A percentile compares a stretch with the other conserved stretches of the same genome.
Evolutionary conservation across 1,284 basidiomycete species (phyloP).

Genomic region (Tylopilus sp.): DNA sequence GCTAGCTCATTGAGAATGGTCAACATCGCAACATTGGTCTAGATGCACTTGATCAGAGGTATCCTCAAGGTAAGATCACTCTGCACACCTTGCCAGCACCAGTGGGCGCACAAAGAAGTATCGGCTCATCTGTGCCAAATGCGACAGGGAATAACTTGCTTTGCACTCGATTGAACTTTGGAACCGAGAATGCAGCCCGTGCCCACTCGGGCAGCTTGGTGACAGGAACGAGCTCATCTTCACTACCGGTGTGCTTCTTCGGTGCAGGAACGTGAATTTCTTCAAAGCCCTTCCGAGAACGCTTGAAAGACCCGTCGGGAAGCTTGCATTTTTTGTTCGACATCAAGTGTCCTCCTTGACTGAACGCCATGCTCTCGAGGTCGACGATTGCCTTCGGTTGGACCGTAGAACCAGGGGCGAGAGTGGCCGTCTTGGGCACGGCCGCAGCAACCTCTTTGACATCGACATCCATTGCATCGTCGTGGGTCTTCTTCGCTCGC

Average conservation of each 20-base stretch:
- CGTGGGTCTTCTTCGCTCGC: slow-evolving; percentile 48
- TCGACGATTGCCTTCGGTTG: slow-evolving; percentile 88
- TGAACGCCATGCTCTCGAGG: slow-evolving; percentile 93
- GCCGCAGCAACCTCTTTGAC: slow-evolving; percentile 40
- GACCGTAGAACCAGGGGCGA: slow-evolving; percentile 84
- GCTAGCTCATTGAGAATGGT: slow-evolving; percentile 85
- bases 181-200: slow-evolving; percentile 78
- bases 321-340: slow-evolving; percentile 98
- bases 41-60: slow-evolving; percentile 4
- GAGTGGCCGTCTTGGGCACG: slow-evolving; percentile 84
- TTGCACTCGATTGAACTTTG: slow-evolving; percentile 91
- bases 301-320: slow-evolving; percentile 97
- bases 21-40: slow-evolving; percentile 99
- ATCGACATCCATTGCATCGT: slow-evolving; percentile 80
- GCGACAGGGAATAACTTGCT: slow-evolving; percentile 91
- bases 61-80: background rate
- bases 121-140: slow-evolving; percentile 92
- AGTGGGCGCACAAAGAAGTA: slow-evolving; percentile 96
- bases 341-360: slow-evolving; percentile 95
- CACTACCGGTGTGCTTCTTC: slow-evolving; percentile 67
- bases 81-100: slow-evolving; percentile 90
- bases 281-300: slow-evolving; percentile 94
- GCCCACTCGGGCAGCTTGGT: slow-evolving; percentile 84
- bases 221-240: slow-evolving; percentile 76
- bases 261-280: slow-evolving; percentile 98